Base-by-base conservation (phyloP, 1,284 basidiomycete species). In the Neolentinus lepideus region DNA sequence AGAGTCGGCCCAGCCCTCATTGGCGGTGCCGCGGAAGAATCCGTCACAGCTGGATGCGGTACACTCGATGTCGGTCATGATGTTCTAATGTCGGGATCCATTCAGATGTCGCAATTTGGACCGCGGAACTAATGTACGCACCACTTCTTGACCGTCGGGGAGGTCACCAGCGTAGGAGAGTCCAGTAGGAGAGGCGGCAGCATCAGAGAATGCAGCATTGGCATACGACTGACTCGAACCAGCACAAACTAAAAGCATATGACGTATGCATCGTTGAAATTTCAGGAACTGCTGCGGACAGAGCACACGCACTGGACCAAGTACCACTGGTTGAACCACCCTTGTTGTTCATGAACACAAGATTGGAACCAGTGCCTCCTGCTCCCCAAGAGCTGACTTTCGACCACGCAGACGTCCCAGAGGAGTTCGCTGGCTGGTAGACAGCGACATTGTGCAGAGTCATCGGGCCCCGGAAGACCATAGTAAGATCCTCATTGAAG, bases 321-420 rank as follows among this genome's bases (percentile, higher is more conserved):
- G 58, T 62, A 47, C 67, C 67, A 35, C 65, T 66, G 16, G 56
- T 58, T 12, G 57, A 60, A 2, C 67, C 67, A 19, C 67, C 67
- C 29, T 60, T 56, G 63, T 68, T 68, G 60, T 66, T 66, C 67
- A 68, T 68, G 57, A 67, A 68, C 25, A 68, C 67, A 27, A 68
- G 53, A 58, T 68, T 68, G n/a, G 58, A 55, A 21, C 63, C 60
- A 21, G 56, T 22, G 51, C 59, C 51, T 43, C 61, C 64, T 4
- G 60, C 54, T 1, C 55, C 56, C 64, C 64, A 68, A 8, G 61
- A 59, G 50, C 67, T 68, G 22, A 53, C 56, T 55, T 59, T 59
- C 45, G 58, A 58, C 67, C 67, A 68, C 16, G 63, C 65, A 4
- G 29, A 31, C 4, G 61, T 57, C 6, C 56, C 54, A 24, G 58